Base-by-base conservation (phyloP, 202 grass and related monocot species). In the Schoenoplectus tabernaemontani region DNA sequence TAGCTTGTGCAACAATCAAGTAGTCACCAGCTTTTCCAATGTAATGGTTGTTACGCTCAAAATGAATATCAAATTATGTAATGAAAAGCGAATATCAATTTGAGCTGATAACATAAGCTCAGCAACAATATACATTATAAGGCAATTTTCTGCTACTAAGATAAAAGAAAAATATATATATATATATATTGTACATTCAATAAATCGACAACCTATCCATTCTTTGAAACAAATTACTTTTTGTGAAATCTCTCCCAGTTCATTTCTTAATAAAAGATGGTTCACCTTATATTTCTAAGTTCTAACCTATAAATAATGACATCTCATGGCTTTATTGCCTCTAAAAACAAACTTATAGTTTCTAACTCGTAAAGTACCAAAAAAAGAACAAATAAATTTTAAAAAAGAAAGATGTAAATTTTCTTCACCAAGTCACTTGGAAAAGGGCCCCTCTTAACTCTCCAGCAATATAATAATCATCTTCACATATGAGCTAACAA, bases 121-220 rank as follows among this genome's bases (percentile, higher is more conserved):
- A 53, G 50, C 1, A 6, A 53, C 50, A 53, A 53, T 53, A 16
- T 53, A 16, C 50, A 53, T n/a, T 53, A 13, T 53, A 53, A 53
- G 50, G 50, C n/a, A 7, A 58, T 9, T 59, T 19, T 22, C 57
- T 59, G 8, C 19, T 24, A 59, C 57, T 59, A 20, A 0, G 26
- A 26, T 24, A 60, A 0, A 30, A 30, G 12, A 20, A 39, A 67
- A 42, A 22, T 1, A 56, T 56, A 15, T 15, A 56, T 19, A 56
- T 19, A 1, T 19, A 19, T 56, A 54, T 16, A 60, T 28, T 48
- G 43, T 72, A 17, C 20, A 72, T 30, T 50, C 23, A 17, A 72
- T 72, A 50, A 48, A 72, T 72, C 50, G 67, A 72, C 43, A 72
- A 16, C 67, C 50, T 50, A 50, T 72, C 48, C 67, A 72, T 26